phyloP scores from a whole-genome alignment of 192 early-diverging fungal species.

The Coemansia sp. region DNA sequence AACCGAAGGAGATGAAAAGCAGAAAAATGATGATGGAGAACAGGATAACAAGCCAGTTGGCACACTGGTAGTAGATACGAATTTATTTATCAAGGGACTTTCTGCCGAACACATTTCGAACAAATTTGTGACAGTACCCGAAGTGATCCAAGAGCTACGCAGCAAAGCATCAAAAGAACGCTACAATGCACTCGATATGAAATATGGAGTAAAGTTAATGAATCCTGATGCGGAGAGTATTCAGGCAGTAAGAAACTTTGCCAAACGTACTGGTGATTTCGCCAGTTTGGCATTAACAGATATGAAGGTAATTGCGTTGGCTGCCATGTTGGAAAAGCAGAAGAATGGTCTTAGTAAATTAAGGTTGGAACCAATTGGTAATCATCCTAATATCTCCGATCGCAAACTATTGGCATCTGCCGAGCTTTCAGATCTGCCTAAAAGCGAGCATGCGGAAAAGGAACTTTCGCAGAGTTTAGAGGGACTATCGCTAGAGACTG shows the following conservation, averaged over 20 bases:
- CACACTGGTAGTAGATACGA: conserved; percentile 72
- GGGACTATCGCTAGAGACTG: conserved; percentile 6
- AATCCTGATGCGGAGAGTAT: conserved; percentile 40
- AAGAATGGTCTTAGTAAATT: conserved; percentile 68
- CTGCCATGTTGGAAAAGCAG: conserved; percentile 82
- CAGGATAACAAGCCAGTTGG: conserved; percentile 39
- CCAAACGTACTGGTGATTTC: conserved; percentile 91
- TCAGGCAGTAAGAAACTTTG: conserved; percentile 72
- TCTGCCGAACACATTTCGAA: conserved; percentile 63
- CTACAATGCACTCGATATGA: conserved; percentile 28
- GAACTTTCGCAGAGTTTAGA: conserved; percentile 12
- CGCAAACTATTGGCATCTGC: conserved; percentile 26
- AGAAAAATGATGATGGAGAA: conserved; percentile 6
- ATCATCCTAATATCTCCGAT: conserved; percentile 29
- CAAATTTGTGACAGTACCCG: conserved; percentile 81
- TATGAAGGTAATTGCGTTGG: conserved; percentile 86
- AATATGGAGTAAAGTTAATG: conserved; percentile 24
- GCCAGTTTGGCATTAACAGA: conserved; percentile 75
- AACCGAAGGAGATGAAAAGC: conserved; percentile 4
- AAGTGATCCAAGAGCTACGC: conserved; percentile 81
- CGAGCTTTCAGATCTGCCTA: neutral
- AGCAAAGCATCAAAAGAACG: conserved; percentile 68
- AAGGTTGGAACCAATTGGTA: conserved; percentile 62
- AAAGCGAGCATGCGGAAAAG: neutral
- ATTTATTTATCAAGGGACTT: conserved; percentile 67